Conservation (phyloP, 441 rosid genomes). For the Metrosideros polymorpha region DNA sequence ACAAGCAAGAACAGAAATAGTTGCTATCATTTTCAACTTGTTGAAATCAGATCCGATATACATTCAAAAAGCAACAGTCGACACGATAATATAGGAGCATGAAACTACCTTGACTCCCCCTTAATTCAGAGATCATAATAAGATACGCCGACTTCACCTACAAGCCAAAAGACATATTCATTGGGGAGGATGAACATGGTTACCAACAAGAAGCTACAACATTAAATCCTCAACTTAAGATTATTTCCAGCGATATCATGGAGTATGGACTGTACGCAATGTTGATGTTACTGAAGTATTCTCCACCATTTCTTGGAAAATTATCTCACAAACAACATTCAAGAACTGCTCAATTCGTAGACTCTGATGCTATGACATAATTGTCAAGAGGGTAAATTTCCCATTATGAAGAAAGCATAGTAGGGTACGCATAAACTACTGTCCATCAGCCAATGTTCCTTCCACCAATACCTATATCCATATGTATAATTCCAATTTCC, state of each 20-base stretch:
- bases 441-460: not conserved
- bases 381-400: not conserved
- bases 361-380: not conserved
- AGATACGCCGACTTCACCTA: constrained; percentile 98
- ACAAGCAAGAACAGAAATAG: not conserved
- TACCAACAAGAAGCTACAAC: constrained; percentile 42
- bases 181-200: constrained; percentile 65
- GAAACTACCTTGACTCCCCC: constrained; percentile 98
- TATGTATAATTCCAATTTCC: not conserved
- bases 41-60: constrained; percentile 10
- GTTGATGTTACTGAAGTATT: not conserved
- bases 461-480: not conserved
- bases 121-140: constrained; percentile 95
- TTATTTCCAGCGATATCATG: constrained; percentile 5
- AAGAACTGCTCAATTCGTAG: not conserved
- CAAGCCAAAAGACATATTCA: constrained; percentile 91
- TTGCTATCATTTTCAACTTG: not conserved
- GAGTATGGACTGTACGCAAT: not conserved
- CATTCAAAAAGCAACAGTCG: constrained; percentile 28
- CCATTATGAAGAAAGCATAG: not conserved
- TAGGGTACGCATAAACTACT: not conserved
- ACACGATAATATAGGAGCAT: constrained; percentile 48
- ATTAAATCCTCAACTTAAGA: constrained; percentile 13
- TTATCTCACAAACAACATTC: not conserved
- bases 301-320: not conserved